Percentiles rank a stretch among this genome's conserved stretches.
Conservation (phyloP, 192 early-diverging fungal species). For the Helicostylum pulchrum region DNA sequence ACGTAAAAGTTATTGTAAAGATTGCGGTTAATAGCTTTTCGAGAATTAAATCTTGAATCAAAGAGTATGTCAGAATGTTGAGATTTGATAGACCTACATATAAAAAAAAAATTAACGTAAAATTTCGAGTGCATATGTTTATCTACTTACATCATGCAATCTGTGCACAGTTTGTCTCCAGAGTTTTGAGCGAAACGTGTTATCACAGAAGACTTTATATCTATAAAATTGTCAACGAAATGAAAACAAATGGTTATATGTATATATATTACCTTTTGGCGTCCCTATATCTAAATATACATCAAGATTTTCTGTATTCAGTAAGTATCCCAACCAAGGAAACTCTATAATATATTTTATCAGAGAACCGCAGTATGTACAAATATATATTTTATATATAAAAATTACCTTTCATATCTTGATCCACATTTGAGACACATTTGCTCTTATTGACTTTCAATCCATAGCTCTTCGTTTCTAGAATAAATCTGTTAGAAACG, state of each 20-base stretch:
- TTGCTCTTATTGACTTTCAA: background rate
- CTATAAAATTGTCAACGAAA: background rate
- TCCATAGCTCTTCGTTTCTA: background rate
- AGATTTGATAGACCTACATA: background rate
- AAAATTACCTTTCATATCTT: conserved; percentile 1
- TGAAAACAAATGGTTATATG: background rate
- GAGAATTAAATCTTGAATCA: background rate
- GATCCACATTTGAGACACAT: background rate
- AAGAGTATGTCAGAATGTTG: background rate
- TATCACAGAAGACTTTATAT: too few species aligned
- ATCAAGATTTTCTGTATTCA: background rate
- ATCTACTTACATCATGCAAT: background rate
- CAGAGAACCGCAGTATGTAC: too few species aligned
- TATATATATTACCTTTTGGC: background rate
- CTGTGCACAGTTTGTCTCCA: too few species aligned
- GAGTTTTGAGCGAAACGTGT: too few species aligned
- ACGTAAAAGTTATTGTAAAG: background rate
- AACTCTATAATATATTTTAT: background rate
- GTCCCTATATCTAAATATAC: background rate
- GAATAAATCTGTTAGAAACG: too few species aligned
- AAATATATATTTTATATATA: background rate
- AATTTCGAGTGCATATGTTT: too few species aligned
- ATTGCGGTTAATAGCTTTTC: background rate
- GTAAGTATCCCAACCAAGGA: background rate
- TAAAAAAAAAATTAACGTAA: background rate